Evolutionary conservation across 257 asterid genomes (phyloP).

Genomic region (Nemophila menziesii): DNA sequence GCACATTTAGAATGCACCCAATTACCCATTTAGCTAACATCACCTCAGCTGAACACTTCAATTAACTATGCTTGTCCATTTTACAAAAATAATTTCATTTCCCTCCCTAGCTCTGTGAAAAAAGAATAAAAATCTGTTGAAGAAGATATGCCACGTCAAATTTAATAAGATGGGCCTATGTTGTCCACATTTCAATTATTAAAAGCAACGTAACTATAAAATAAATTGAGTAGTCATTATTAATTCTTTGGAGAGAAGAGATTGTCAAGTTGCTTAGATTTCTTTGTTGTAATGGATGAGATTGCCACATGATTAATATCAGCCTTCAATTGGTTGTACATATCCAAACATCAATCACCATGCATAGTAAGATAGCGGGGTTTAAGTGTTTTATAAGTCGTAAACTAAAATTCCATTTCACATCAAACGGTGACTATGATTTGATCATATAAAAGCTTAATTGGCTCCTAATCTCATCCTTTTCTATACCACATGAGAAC

Average conservation of each 20-base stretch:
- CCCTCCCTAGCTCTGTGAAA: too few species aligned
- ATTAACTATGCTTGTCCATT: too few species aligned
- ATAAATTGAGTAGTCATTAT: background rate
- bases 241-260: background rate
- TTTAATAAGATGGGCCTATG: slow-evolving; percentile 4
- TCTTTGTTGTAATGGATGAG: slow-evolving; percentile 4
- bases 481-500: background rate
- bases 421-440: background rate
- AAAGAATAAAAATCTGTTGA: too few species aligned
- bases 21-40: too few species aligned
- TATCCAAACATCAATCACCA: background rate
- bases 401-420: background rate
- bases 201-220: slow-evolving; percentile 10
- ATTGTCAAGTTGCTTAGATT: slow-evolving; percentile 1
- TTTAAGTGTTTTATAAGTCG: background rate
- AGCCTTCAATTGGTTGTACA: background rate
- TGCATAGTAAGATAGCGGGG: background rate
- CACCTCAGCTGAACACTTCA: too few species aligned
- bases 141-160: slow-evolving; percentile 1
- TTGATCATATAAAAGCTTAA: background rate
- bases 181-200: background rate
- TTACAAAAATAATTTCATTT: too few species aligned
- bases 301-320: slow-evolving; percentile 18
- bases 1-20: too few species aligned
- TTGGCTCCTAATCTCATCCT: background rate